Percentiles rank a stretch among this genome's conserved stretches.
Evolutionary conservation across 176 grass and related monocot species (phyloP).

Genomic region (Bonia amplexicaulis): DNA sequence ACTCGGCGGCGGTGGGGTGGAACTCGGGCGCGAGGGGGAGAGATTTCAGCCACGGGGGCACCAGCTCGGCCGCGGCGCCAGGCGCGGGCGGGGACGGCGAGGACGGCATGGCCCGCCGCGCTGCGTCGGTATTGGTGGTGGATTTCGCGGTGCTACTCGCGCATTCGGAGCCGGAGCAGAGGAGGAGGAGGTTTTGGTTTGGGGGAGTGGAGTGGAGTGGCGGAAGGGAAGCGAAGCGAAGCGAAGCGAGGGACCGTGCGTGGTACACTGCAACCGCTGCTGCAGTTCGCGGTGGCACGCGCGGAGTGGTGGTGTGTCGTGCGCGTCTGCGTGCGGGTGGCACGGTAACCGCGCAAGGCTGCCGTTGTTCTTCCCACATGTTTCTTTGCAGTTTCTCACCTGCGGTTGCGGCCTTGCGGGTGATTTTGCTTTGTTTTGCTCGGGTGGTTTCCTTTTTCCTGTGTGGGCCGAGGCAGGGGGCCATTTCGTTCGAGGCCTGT

Average conservation of each 20-base stretch:
- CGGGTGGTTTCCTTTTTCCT: too few species aligned
- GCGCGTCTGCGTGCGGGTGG: not conserved
- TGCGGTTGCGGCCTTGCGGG: too few species aligned
- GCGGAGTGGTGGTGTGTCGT: not conserved
- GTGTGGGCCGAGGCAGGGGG: not conserved
- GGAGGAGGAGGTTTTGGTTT: not conserved
- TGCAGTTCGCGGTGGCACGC: not conserved
- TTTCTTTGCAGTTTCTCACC: not conserved
- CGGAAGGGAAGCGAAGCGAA: too few species aligned
- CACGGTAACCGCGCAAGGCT: not conserved
- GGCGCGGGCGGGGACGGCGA: not conserved
- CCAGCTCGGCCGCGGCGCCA: conserved; percentile 3
- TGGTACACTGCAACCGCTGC: conserved; percentile 13
- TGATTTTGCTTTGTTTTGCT: too few species aligned
- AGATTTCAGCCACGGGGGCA: conserved; percentile 66
- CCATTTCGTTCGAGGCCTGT: not conserved
- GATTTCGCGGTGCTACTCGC: not conserved
- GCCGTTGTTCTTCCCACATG: too few species aligned
- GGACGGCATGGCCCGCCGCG: conserved; percentile 13
- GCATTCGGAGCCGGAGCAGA: conserved; percentile 24
- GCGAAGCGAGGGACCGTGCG: not conserved
- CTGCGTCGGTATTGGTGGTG: not conserved
- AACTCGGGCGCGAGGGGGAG: conserved; percentile 87
- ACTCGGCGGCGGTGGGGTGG: conserved; percentile 69
- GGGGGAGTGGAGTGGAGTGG: not conserved